A percentile compares a stretch with the other conserved stretches of the same genome.
phyloP scores from a whole-genome alignment of 148 eudicot genomes.

The Fagopyrum homotropicum region DNA sequence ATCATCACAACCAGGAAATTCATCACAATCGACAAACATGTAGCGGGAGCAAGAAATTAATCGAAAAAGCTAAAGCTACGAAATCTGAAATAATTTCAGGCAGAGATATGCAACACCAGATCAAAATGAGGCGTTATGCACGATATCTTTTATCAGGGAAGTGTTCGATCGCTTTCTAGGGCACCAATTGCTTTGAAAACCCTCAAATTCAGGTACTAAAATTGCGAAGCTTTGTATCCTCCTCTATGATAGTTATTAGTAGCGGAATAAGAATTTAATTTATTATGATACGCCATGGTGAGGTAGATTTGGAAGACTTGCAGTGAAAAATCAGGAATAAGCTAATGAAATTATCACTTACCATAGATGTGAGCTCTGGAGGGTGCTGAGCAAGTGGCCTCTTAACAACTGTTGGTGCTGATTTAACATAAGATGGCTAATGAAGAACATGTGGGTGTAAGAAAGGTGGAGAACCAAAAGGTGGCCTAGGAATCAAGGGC shows the following conservation, averaged over 20 bases:
- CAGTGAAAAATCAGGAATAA: neutral
- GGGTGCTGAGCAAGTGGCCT: conserved; percentile 98
- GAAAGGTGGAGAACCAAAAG: conserved; percentile 81
- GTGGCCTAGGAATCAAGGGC: conserved; percentile 70
- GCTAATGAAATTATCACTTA: conserved; percentile 24
- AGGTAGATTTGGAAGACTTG: neutral
- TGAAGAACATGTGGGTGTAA: conserved; percentile 36
- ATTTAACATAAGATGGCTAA: conserved; percentile 85
- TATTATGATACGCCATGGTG: no score
- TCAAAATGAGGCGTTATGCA: neutral
- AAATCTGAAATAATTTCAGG: neutral
- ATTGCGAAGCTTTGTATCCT: neutral
- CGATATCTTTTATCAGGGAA: neutral
- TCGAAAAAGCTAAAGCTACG: neutral
- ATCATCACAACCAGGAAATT: neutral
- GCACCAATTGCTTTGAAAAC: neutral
- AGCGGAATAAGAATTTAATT: no score
- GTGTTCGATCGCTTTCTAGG: conserved; percentile 3
- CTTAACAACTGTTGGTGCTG: conserved; percentile 96
- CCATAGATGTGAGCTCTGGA: conserved; percentile 95
- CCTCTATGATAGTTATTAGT: no score
- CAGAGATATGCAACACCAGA: neutral
- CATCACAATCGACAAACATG: neutral
- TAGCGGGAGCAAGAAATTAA: neutral
- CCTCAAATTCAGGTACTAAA: neutral